A percentile compares a stretch with the other conserved stretches of the same genome.
Conservation (phyloP, 1,284 basidiomycete species). For the Tilletiopsis washingtonensis region DNA sequence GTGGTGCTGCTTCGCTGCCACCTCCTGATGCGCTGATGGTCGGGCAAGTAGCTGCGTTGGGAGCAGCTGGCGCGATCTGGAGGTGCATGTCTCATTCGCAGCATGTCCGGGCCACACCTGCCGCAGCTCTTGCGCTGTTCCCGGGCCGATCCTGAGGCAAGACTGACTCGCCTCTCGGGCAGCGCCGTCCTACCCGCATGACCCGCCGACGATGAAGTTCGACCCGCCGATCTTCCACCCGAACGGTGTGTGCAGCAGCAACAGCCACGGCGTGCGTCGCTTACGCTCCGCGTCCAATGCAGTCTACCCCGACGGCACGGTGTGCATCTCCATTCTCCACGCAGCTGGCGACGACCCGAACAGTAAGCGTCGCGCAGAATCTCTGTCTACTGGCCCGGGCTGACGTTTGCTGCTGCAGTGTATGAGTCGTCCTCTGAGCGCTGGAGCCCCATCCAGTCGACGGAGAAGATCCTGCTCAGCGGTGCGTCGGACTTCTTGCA, state of each 20-base stretch:
- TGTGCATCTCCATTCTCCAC: constrained; percentile 97
- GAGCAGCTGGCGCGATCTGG: too few species aligned
- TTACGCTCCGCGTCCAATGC: constrained; percentile 40
- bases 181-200: constrained; percentile 44
- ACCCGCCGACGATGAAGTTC: constrained; percentile 68
- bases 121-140: too few species aligned
- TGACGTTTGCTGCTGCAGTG: constrained; percentile 14
- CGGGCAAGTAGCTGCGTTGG: too few species aligned
- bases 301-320: constrained; percentile 88
- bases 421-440: constrained; percentile 88
- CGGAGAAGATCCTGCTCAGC: constrained; percentile 64
- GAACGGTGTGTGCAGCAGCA: constrained; percentile 64
- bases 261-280: neutral
- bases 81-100: too few species aligned
- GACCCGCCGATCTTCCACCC: constrained; percentile 95
- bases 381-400: too few species aligned
- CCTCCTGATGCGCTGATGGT: too few species aligned
- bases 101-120: too few species aligned
- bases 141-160: too few species aligned
- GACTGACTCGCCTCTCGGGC: too few species aligned
- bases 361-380: constrained; percentile 16
- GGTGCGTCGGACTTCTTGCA: constrained; percentile 1
- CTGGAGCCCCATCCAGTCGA: constrained; percentile 95
- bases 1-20: too few species aligned
- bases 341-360: constrained; percentile 81